Conservation (phyloP, 495 filamentous ascomycete genomes). For the Pyrenopolyporus hunteri region DNA sequence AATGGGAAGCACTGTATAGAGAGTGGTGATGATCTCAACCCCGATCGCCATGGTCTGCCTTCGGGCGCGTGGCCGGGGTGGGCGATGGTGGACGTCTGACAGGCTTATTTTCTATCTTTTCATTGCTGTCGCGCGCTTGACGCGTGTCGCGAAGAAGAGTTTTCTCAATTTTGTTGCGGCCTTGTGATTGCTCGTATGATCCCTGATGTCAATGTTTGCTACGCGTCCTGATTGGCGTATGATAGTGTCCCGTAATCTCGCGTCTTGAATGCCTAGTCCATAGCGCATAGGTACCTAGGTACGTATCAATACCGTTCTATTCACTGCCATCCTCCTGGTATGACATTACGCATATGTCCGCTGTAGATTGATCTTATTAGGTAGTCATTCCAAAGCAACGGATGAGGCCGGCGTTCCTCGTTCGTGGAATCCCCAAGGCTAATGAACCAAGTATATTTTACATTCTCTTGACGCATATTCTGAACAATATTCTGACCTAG, state of each 20-base stretch:
- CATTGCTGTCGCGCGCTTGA: constrained; percentile 50
- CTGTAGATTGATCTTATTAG: too few species aligned
- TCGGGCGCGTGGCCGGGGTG: constrained; percentile 62
- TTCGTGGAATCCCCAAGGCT: too few species aligned
- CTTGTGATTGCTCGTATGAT: background rate
- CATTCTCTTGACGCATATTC: too few species aligned
- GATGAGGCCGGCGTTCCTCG: background rate
- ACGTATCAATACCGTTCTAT: too few species aligned
- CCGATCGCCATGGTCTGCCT: constrained; percentile 55
- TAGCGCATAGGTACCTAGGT: too few species aligned
- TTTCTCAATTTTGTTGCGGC: background rate
- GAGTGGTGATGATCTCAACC: constrained; percentile 71
- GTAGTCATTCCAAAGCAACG: background rate
- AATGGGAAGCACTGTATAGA: constrained; percentile 57
- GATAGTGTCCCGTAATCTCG: too few species aligned
- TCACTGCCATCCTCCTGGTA: too few species aligned
- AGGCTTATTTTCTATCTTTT: constrained; percentile 55
- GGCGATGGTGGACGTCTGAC: constrained; percentile 69
- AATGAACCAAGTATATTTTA: background rate
- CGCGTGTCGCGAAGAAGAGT: constrained; percentile 53
- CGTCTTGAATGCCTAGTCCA: too few species aligned
- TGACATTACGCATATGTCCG: too few species aligned
- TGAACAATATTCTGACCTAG: too few species aligned
- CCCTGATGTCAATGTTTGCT: background rate
- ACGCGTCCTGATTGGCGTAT: background rate